phyloP scores from a whole-genome alignment of 2,329 filamentous ascomycete genomes.

The Calonectria crousiana region DNA sequence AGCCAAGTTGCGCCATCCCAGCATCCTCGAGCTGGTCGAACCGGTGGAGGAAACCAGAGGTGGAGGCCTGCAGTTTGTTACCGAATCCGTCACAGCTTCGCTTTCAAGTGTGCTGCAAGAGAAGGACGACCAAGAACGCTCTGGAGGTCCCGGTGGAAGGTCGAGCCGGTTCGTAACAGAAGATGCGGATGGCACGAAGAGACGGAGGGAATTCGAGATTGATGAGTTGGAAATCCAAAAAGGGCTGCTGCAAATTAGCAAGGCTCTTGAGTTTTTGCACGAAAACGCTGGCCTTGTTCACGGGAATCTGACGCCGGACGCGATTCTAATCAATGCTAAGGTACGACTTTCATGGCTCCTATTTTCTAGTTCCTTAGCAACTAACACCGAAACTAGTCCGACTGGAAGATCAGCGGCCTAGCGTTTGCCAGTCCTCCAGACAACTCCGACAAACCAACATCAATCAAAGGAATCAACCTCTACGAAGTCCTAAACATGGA shows the following conservation, averaged over 20 bases:
- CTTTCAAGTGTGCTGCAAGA: constrained; percentile 84
- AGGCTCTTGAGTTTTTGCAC: constrained; percentile 94
- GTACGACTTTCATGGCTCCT: constrained; percentile 55
- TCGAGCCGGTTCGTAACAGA: constrained; percentile 85
- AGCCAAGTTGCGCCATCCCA: constrained; percentile 89
- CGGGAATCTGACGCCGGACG: constrained; percentile 93
- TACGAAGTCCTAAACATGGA: constrained; percentile 89
- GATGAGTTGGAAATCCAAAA: constrained; percentile 99
- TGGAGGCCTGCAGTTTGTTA: constrained; percentile 95
- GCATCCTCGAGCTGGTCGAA: constrained; percentile 91
- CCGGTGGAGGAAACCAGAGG: constrained; percentile 94
- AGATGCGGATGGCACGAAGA: constrained; percentile 78
- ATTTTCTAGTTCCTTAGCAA: not conserved
- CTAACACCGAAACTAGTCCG: constrained; percentile 70
- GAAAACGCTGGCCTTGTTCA: constrained; percentile 95
- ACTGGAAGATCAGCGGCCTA: constrained; percentile 98
- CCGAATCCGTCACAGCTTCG: constrained; percentile 91
- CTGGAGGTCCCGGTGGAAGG: constrained; percentile 75
- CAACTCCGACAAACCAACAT: constrained; percentile 78
- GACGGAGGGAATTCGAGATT: constrained; percentile 87
- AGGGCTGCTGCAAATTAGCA: constrained; percentile 90
- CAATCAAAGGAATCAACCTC: constrained; percentile 83
- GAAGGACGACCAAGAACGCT: constrained; percentile 87
- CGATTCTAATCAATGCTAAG: constrained; percentile 94
- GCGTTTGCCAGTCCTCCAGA: constrained; percentile 88